phyloP scores from a whole-genome alignment of 2,329 filamentous ascomycete species.

The Lachnellula subtilissima region DNA sequence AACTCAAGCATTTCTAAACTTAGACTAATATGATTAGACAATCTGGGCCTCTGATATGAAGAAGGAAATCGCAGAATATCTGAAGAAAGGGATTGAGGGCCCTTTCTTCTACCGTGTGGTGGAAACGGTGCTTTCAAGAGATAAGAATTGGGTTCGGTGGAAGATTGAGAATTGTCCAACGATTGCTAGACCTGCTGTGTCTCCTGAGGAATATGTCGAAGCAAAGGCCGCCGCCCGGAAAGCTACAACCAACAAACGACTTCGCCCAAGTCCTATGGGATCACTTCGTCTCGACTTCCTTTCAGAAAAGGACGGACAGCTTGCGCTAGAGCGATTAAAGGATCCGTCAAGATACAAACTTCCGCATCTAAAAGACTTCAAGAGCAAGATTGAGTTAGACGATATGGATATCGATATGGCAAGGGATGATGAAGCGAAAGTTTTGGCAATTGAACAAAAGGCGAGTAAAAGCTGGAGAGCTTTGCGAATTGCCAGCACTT shows the following conservation, averaged over 20 bases:
- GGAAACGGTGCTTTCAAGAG: conserved; percentile 87
- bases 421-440: conserved; percentile 53
- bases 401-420: conserved; percentile 86
- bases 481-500: conserved; percentile 71
- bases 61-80: conserved; percentile 72
- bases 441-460: conserved; percentile 62
- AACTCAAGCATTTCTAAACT: background rate
- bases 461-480: conserved; percentile 89
- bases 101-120: conserved; percentile 96
- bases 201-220: conserved; percentile 62
- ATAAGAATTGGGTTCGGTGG: conserved; percentile 99
- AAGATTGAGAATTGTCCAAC: conserved; percentile 90
- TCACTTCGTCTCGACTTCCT: conserved; percentile 77
- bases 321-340: conserved; percentile 66
- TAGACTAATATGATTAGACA: conserved; percentile 43
- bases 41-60: conserved; percentile 83
- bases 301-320: conserved; percentile 56
- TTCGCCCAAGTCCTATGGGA: conserved; percentile 64
- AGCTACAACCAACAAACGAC: conserved; percentile 64
- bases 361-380: conserved; percentile 66
- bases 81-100: conserved; percentile 75
- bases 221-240: conserved; percentile 63
- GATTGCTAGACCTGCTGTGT: conserved; percentile 72
- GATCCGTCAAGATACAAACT: conserved; percentile 58
- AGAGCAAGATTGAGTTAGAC: conserved; percentile 68